Conservation (phyloP, 352 stramenopile species). For the Phytopythium delawarense region DNA sequence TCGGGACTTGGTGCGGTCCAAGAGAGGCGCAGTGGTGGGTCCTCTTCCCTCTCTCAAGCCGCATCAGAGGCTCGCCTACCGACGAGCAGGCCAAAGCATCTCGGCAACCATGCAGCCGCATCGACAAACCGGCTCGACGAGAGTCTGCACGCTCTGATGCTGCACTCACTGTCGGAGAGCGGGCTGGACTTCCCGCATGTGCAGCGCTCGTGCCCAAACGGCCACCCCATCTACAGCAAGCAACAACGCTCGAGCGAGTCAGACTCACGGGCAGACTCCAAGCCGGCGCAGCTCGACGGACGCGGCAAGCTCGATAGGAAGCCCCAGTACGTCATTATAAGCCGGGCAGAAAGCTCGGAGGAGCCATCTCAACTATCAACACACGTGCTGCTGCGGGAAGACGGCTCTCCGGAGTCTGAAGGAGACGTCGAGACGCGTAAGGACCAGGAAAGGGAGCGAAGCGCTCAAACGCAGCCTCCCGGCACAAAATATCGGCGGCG, state of each 20-base stretch:
- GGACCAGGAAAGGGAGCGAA: background rate
- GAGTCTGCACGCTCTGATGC: slow-evolving; percentile 43
- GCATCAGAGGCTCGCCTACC: background rate
- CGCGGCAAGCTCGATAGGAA: background rate
- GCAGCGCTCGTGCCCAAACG: background rate
- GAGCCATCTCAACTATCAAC: background rate
- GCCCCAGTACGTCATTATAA: slow-evolving; percentile 17
- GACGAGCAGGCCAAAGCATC: background rate
- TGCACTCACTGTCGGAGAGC: slow-evolving; percentile 58
- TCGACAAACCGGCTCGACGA: slow-evolving; percentile 29
- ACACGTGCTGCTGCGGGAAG: background rate
- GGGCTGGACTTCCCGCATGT: slow-evolving; percentile 62
- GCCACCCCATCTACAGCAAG: slow-evolving; percentile 4
- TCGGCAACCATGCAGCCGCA: slow-evolving; percentile 5
- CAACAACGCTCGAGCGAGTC: background rate
- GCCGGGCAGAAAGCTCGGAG: slow-evolving; percentile 12
- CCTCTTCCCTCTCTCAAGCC: background rate
- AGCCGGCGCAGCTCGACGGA: background rate
- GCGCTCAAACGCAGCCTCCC: background rate
- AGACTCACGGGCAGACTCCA: background rate
- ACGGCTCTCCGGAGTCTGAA: background rate
- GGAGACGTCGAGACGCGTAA: background rate
- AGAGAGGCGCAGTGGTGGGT: background rate
- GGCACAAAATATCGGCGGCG: background rate
- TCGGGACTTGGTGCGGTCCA: slow-evolving; percentile 9